A percentile compares a stretch with the other conserved stretches of the same genome.
Evolutionary conservation across 1,139 yeast species (phyloP).

Genomic region (Casaregolazyma lundiana): DNA sequence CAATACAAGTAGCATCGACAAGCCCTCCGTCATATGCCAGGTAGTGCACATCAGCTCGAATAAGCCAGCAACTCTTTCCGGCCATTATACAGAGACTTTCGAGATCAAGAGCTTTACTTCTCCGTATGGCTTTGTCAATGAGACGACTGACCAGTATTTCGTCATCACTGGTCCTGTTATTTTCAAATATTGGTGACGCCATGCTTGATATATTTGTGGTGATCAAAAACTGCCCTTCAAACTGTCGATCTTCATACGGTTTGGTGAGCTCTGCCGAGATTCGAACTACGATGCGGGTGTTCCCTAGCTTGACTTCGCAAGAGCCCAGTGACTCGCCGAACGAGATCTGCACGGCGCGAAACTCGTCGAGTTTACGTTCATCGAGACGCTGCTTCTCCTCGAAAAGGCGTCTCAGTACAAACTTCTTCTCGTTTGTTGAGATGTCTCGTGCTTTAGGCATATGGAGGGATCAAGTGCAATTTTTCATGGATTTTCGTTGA

Average conservation of each 20-base stretch:
- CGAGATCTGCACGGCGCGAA: slow-evolving; percentile 57
- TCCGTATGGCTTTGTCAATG: slow-evolving; percentile 83
- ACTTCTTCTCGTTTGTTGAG: slow-evolving; percentile 61
- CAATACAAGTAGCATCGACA: slow-evolving; percentile 85
- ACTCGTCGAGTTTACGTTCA: slow-evolving; percentile 59
- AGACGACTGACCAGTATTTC: slow-evolving; percentile 75
- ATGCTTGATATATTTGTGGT: slow-evolving; percentile 84
- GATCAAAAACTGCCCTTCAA: slow-evolving; percentile 83
- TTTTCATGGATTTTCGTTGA: background rate
- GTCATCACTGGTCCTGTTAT: slow-evolving; percentile 65
- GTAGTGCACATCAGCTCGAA: slow-evolving; percentile 85
- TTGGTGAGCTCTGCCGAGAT: slow-evolving; percentile 74
- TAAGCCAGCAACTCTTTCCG: slow-evolving; percentile 85
- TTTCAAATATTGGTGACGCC: slow-evolving; percentile 83
- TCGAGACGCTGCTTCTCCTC: slow-evolving; percentile 62
- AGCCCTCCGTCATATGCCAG: slow-evolving; percentile 89
- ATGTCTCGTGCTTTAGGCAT: slow-evolving; percentile 27
- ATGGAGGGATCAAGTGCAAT: background rate
- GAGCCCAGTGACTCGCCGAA: slow-evolving; percentile 76
- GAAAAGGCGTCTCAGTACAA: slow-evolving; percentile 53
- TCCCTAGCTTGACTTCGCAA: slow-evolving; percentile 72
- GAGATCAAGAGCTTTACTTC: slow-evolving; percentile 85
- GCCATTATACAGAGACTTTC: slow-evolving; percentile 89
- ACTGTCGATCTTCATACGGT: slow-evolving; percentile 89
- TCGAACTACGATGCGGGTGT: slow-evolving; percentile 66